Evolutionary conservation across 129 eudicot species (phyloP).

Genomic region (Chrysanthemum lavandulifolium): DNA sequence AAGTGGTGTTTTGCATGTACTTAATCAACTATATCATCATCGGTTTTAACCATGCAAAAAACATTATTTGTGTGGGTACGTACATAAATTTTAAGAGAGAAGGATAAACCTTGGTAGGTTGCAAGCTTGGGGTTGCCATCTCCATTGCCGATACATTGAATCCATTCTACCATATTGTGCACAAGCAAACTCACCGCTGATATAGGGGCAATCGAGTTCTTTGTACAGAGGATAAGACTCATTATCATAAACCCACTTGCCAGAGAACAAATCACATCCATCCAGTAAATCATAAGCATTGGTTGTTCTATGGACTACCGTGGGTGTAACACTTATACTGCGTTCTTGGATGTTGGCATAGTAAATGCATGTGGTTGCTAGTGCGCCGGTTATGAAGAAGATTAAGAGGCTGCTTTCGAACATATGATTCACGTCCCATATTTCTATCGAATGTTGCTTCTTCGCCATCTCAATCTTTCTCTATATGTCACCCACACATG

Average conservation of each 20-base stretch:
- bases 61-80: too few species aligned
- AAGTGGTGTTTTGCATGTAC: too few species aligned
- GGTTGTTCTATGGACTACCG: neutral
- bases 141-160: conserved; percentile 53
- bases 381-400: conserved; percentile 29
- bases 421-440: conserved; percentile 33
- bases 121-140: conserved; percentile 70
- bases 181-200: conserved; percentile 63
- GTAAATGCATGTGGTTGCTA: conserved; percentile 26
- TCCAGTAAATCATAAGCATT: conserved; percentile 7
- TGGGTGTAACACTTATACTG: neutral
- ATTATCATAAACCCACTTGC: conserved; percentile 64
- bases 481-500: neutral
- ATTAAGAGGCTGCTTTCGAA: conserved; percentile 30
- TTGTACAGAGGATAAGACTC: conserved; percentile 50
- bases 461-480: conserved; percentile 32
- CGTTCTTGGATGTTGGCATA: conserved; percentile 15
- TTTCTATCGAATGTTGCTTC: neutral
- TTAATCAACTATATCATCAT: too few species aligned
- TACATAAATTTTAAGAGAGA: neutral
- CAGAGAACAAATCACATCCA: conserved; percentile 59
- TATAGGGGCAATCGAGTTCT: conserved; percentile 49
- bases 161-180: conserved; percentile 49
- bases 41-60: too few species aligned
- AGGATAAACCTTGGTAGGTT: conserved; percentile 52